Evolutionary conservation across 2,329 filamentous ascomycete genomes (phyloP), one percentile per base, ranked within the genome.

Genomic region (Ophiostoma australiae): DNA sequence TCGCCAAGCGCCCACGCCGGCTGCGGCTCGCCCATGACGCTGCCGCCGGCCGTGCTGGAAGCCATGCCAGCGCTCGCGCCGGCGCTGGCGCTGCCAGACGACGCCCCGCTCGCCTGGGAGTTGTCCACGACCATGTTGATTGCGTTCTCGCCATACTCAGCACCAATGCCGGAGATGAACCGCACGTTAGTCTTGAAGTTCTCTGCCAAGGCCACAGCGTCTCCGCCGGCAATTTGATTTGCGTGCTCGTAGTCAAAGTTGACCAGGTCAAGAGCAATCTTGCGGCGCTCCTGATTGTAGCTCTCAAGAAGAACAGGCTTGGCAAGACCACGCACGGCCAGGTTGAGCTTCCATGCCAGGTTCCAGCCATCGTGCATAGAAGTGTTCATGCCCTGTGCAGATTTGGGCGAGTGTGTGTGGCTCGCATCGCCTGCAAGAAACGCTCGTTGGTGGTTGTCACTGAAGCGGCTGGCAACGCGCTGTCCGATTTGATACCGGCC

Each of bases 401-500:
- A 87, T 77, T 90, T 90, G 5, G 88, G 88, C 1, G 85, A 87
- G 75, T 90, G 88, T 0, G 88, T 90, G 75, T 90, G 88, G 74
- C 86, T 89, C 3, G 88, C 87, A 74, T 90, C 88, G 3, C 88
- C 88, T 0, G 86, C 85, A 15, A 90, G 78, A 74, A 90, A 90
- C 3, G 89, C 84, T 2, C 81, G 78, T 87, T 84, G 48, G 72
- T 87, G 81, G 67, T 85, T 82, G 75, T 90, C 87, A 74, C 87
- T 85, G 80, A 93, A 93, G 67, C 86, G 84, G 74, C 87, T 87
- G 1, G 90, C 91, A 31, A 93, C 85, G 23, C 91, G 86, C 80
- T 91, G 89, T 13, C 89, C 88, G 71, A 91, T 89, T 74, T 88
- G 85, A 77, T 91, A 92, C 63, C 88, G 87, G 66, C 89, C 90